Conservation (phyloP, 225 moss, liverwort and hornwort genomes). For the Climacium dendroides region DNA sequence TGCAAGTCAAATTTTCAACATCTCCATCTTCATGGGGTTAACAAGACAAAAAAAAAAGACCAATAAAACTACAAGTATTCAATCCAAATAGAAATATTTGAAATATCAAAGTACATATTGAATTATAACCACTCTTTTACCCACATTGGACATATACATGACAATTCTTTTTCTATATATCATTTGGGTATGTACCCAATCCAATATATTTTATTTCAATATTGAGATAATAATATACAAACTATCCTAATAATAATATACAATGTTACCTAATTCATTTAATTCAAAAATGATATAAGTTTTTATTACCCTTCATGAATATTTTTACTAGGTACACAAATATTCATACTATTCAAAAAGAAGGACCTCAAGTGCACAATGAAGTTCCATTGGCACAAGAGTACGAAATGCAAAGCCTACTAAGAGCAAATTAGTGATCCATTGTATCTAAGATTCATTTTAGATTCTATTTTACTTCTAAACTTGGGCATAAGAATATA, state of each 20-base stretch:
- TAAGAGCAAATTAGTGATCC: too few species aligned
- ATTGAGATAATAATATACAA: neutral
- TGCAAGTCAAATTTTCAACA: rapidly evolving
- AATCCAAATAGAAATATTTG: neutral
- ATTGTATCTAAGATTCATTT: too few species aligned
- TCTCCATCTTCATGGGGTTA: neutral
- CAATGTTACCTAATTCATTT: neutral
- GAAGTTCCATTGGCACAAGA: too few species aligned
- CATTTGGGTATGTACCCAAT: neutral
- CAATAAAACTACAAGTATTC: neutral
- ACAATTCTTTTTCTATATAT: neutral
- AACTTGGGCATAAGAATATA: too few species aligned
- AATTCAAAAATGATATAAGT: neutral
- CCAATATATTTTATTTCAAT: neutral
- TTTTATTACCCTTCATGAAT: neutral
- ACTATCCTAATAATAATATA: neutral
- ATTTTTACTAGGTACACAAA: neutral
- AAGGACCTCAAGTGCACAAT: neutral
- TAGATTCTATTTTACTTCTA: too few species aligned
- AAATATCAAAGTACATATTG: neutral
- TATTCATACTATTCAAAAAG: neutral
- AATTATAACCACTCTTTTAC: neutral
- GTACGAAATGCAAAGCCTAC: too few species aligned
- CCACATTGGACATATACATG: neutral
- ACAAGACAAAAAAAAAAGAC: too few species aligned